Base-by-base conservation (phyloP, 306 rosid species). In the Echinosophora koreensis region DNA sequence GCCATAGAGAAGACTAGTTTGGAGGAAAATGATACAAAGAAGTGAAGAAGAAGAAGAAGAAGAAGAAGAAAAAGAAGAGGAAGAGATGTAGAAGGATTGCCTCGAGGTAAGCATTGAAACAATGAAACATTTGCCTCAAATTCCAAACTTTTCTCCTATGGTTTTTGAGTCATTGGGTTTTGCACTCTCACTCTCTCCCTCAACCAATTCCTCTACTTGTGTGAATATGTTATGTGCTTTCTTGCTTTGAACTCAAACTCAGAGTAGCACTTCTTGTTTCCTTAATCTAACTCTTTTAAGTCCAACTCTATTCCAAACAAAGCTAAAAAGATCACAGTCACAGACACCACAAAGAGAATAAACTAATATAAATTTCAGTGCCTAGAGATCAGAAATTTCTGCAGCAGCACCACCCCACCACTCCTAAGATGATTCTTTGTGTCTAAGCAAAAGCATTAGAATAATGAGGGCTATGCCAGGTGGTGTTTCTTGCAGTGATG, bases 41-140 rank as follows among this genome's bases (percentile, higher is more conserved):
- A 77, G 66, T 41, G 66, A 52, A 60, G 41, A 62, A 70, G 78
- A 57, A 73, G 74, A 55, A 10, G 73, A 66, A 11, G 74, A 79
- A 77, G 77, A 34, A n/a, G n/a, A 16, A 41, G 75, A 10, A 22
- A 74, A 30, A 41, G 85, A 55, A 10, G 73, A 66, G n/a, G 74
- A 79, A 77, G 77, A 34, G 54, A 15, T 56, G 88, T 44, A 73
- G 79, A 74, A 49, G 80, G 62, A 16, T 71, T 79, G 82, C 87
- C 87, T 84, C 87, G 86, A 78, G 86, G 3, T 79, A 13, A 70
- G 86, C 89, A 86, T 86, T 86, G 89, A 79, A 85, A 79, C 86
- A 71, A 74, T 86, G 89, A 80, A 86, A 86, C 89, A 82, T 82
- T 86, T 80, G 87, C 87, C 83, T 86, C 89, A 86, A 86, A 80